Conservation (phyloP, 208 protist species). For the Trypanosoma conorhini region DNA sequence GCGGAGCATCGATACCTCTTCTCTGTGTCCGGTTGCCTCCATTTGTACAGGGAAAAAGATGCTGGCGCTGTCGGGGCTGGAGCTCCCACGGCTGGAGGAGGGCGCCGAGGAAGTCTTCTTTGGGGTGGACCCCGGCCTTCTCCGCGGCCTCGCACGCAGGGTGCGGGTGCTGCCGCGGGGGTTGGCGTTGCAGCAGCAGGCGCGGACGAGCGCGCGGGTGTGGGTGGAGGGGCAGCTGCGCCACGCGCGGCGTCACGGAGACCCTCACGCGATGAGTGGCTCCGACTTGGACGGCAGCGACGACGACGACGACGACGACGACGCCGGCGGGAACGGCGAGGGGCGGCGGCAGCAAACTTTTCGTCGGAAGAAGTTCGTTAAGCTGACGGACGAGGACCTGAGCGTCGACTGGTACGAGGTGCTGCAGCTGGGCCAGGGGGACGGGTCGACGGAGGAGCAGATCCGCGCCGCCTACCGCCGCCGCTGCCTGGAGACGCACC, state of each 20-base stretch:
- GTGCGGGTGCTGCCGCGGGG: constrained; percentile 29
- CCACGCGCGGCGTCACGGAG: constrained; percentile 43
- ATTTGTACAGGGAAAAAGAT: constrained; percentile 14
- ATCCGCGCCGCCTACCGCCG: constrained; percentile 90
- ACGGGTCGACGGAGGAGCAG: constrained; percentile 68
- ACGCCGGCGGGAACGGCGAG: constrained; percentile 20
- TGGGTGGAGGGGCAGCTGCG: constrained; percentile 40
- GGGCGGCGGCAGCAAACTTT: constrained; percentile 36
- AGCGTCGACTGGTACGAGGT: constrained; percentile 88
- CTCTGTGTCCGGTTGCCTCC: not conserved
- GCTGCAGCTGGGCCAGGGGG: constrained; percentile 60
- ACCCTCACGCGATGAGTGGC: constrained; percentile 36
- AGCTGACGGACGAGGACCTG: constrained; percentile 80
- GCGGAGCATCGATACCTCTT: not conserved
- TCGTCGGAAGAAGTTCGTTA: constrained; percentile 74
- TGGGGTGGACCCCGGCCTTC: constrained; percentile 2
- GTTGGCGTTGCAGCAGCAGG: constrained; percentile 45
- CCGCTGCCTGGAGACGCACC: constrained; percentile 94
- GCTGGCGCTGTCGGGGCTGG: constrained; percentile 25
- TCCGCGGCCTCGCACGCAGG: constrained; percentile 3
- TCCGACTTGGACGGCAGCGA: constrained; percentile 31
- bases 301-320: constrained; percentile 31
- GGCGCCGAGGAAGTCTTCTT: constrained; percentile 27
- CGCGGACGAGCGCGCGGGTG: constrained; percentile 41
- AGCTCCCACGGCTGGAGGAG: constrained; percentile 36